Evolutionary conservation across 305 asterid genomes (phyloP).

Genomic region (Striga hermonthica): DNA sequence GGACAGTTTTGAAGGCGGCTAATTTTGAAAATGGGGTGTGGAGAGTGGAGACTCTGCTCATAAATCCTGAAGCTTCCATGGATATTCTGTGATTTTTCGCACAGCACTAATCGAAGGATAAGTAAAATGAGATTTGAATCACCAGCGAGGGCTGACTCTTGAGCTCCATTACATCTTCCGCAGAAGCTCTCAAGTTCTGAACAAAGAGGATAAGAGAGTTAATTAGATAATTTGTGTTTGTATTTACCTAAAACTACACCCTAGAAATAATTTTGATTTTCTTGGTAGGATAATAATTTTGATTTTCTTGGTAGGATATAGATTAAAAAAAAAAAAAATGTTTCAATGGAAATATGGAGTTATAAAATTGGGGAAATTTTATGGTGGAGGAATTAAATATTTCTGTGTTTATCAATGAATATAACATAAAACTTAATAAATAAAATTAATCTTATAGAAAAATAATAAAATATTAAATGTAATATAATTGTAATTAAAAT

Average conservation of each 20-base stretch:
- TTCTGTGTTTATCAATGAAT: too few species aligned
- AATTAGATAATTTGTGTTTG: neutral
- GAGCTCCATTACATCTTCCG: neutral
- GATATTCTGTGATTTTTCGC: constrained; percentile 12
- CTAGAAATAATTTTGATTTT: neutral
- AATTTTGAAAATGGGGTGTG: constrained; percentile 37
- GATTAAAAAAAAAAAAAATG: too few species aligned
- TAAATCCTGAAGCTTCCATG: constrained; percentile 49
- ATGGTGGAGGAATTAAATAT: neutral
- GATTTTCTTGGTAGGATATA: neutral
- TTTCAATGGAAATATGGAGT: too few species aligned
- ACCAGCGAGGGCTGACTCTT: neutral
- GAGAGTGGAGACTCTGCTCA: constrained; percentile 37
- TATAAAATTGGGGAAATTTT: too few species aligned
- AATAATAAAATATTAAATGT: too few species aligned
- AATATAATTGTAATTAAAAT: too few species aligned
- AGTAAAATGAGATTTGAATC: neutral
- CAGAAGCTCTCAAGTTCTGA: constrained; percentile 1
- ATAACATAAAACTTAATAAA: neutral
- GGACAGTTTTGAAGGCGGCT: constrained; percentile 28
- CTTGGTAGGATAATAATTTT: too few species aligned
- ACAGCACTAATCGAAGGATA: neutral
- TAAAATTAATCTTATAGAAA: neutral
- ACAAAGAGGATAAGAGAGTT: constrained; percentile 22
- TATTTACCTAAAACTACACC: constrained; percentile 26